A percentile compares a stretch with the other conserved stretches of the same genome.
Conservation (phyloP, 2,329 filamentous ascomycete species). For the Colletotrichum spinosum region DNA sequence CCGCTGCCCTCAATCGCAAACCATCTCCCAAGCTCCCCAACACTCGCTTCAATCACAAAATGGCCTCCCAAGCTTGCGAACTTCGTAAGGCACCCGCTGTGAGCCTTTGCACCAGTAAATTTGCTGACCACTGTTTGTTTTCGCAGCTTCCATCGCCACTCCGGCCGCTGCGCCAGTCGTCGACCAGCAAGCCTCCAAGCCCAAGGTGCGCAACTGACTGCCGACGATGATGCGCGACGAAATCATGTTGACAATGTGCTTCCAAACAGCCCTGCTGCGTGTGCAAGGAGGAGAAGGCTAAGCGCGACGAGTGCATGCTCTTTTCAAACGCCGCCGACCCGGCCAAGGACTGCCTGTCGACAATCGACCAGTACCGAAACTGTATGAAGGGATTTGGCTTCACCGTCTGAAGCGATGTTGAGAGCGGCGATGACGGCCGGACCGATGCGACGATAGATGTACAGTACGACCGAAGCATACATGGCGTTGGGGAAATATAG, state of each 20-base stretch:
- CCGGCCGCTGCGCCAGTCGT: conserved; percentile 45
- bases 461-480: conserved; percentile 36
- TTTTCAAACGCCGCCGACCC: conserved; percentile 90
- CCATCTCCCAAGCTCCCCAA: conserved; percentile 4
- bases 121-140: conserved; percentile 13
- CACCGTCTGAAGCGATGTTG: conserved; percentile 63
- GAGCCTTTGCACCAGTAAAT: neutral
- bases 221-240: neutral
- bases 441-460: conserved; percentile 35
- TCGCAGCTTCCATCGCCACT: conserved; percentile 42
- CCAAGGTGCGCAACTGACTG: conserved; percentile 51
- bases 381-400: conserved; percentile 97
- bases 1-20: conserved; percentile 9
- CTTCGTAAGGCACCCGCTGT: conserved; percentile 42
- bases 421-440: neutral
- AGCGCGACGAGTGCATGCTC: conserved; percentile 98
- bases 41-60: conserved; percentile 34
- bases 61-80: conserved; percentile 45
- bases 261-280: conserved; percentile 87
- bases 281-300: conserved; percentile 93
- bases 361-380: conserved; percentile 85
- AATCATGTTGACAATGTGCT: conserved; percentile 22
- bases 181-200: conserved; percentile 51
- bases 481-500: conserved; percentile 37
- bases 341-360: conserved; percentile 82